A percentile compares a stretch with the other conserved stretches of the same genome.
Conservation (phyloP, 2,329 filamentous ascomycete genomes). For the Fusarium nodosum region DNA sequence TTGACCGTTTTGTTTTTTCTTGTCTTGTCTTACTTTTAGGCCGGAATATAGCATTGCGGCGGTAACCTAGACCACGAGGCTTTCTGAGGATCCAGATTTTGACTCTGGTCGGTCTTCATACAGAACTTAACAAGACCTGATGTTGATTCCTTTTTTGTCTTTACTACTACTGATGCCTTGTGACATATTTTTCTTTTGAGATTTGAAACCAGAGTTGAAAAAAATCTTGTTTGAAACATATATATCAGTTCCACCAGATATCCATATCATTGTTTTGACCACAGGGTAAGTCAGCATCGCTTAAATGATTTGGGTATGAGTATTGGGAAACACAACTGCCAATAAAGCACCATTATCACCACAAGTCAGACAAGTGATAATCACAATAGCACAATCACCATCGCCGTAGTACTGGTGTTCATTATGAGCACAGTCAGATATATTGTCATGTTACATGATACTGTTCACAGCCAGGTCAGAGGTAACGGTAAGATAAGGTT, state of each 20-base stretch:
- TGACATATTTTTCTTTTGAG: not conserved
- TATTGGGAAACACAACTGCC: not conserved
- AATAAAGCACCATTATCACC: not conserved
- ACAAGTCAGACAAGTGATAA: not conserved
- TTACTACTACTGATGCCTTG: not conserved
- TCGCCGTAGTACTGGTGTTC: not conserved
- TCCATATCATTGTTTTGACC: not conserved
- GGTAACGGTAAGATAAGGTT: conserved; percentile 17
- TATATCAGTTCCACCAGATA: not conserved
- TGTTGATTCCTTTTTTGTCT: not conserved
- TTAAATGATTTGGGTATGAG: not conserved
- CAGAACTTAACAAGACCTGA: not conserved
- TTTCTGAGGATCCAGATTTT: not conserved
- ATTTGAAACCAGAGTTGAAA: not conserved
- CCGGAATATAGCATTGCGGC: not conserved
- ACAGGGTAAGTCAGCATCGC: not conserved
- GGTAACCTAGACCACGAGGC: not conserved
- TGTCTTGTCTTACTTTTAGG: not conserved
- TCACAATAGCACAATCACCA: not conserved
- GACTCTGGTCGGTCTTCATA: not conserved
- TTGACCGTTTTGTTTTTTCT: not conserved
- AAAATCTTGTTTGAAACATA: not conserved
- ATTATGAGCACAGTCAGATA: not conserved
- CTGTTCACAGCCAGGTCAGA: not conserved
- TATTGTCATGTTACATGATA: not conserved